Base-by-base conservation (phyloP, 192 early-diverging fungal genomes). In the Geranomyces michiganensis region DNA sequence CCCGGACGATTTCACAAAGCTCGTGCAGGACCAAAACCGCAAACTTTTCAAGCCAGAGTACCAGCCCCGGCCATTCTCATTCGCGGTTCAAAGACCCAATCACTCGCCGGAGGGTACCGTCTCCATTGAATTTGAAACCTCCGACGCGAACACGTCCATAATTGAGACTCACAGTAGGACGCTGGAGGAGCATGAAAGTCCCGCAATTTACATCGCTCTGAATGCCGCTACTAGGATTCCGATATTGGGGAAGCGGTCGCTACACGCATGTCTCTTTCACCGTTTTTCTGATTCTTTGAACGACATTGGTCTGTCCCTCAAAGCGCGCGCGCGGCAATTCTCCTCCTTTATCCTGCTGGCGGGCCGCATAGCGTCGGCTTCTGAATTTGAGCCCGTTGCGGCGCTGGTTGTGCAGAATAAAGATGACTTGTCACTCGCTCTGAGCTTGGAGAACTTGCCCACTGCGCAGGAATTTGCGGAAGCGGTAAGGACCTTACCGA, bases 361-460 rank as follows among this genome's bases (percentile, higher is more conserved):
- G 21, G 74, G 74, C 15, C 59, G 29, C 32, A 26, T 76, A 1
- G 47, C 36, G 1, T 61, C 48, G 13, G 26, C 43, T 5, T 48
- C 65, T 3, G 30, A 30, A 15, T 76, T 76, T 31, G 59, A 71
- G n/a, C 67, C 74, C 30, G 24, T 51, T 41, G 55, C 69, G 17
- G 74, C 56, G 6, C 24, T 76, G 0, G 53, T 76, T 41, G 67
- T 76, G 5, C 68, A 77, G 45, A 74, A 77, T 44, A 77, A 77
- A 58, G 75, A 77, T 32, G 58, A 69, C 19, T 49, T 72, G 10
- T 15, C 31, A 15, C 75, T 77, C 46, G 72, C 75, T 14, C 44
- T 77, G 32, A 49, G 59, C 14, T 33, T 58, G 45, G 75, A 77
- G 51, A 74, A 26, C 21, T 76, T 77, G 22, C 69, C 75, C 7